Evolutionary conservation across 352 stramenopile genomes (phyloP), one percentile per base, ranked within the genome.

Genomic region (Globisporangium uncinulatum): DNA sequence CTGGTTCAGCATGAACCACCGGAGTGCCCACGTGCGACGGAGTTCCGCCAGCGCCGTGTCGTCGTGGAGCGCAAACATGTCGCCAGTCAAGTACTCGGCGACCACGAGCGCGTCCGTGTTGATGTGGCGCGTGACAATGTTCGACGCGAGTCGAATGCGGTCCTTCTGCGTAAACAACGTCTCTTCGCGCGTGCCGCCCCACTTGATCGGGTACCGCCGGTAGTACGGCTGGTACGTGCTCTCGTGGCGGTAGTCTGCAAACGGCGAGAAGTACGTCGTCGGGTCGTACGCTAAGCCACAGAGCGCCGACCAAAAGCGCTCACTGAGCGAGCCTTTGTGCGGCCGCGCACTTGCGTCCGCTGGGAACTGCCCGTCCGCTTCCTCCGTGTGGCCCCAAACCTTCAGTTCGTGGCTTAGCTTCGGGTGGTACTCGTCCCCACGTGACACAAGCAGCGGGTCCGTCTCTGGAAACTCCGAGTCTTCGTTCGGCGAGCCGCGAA

Each of bases 1-100:
- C 56, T 96, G 87, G 51, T 80, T 79, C 13, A 90, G 37, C 74
- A 94, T 85, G 31, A 64, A 59, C 83, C 79, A 95, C 46, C 76
- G 71, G 20, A 89, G 59, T 1, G 89, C 85, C 86, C 89, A 97
- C 45, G 69, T 63, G 20, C 67, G 63, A 1, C 82, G 81, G 31
- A 97, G 61, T n/a, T 93, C 74, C 0, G 81, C 54, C 1, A 96
- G 67, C n/a, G 84, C 79, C 0, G 63, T 65, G 0, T 66, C 20
- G 54, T 96, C 90, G 60, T 96, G 89, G 11, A 97, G 69, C n/a
- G 89, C 86, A 62, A 97, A 95, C 69, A 93, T 88, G 49, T 86
- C 73, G 17, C 75, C 72, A 2, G 78, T 71, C 32, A 94, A 49
- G 47, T 76, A 87, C 17, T 67, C 66, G 5, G 72, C 67, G 4